Base-by-base conservation (phyloP, 495 filamentous ascomycete species). In the Gamarada debralockiae region DNA sequence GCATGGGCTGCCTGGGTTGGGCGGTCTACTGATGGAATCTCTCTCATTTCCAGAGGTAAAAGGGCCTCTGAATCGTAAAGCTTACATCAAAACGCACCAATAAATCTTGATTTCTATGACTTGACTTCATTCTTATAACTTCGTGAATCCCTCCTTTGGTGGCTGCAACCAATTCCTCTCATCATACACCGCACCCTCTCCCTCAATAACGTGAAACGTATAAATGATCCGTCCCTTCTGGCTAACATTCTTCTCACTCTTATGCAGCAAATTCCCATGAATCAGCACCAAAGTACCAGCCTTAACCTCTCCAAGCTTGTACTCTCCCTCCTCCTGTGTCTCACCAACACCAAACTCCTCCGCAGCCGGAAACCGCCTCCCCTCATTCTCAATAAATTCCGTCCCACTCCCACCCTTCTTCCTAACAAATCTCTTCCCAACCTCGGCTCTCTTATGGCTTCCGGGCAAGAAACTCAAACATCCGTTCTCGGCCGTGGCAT, bases 141-240 rank as follows among this genome's bases (percentile, higher is more conserved):
- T 63, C 13, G 60, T 63, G 45, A 97, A 95, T 0, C 89, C 92
- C 45, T 77, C 78, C 49, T 74, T 68, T 1, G 89, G 81, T 41
- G 90, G 90, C 73, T 96, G 92, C 64, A 98, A 61, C 93, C 93
- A 98, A 66, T 98, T 98, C 66, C 74, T 72, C 70, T 76, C 77
- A 71, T 97, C 95, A 68, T 96, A 98, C 34, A 70, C 70, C 10
- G 64, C 65, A 36, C 84, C 79, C 44, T 87, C 84, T 0, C 89
- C 89, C 68, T 97, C 93, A 64, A 97, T 97, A 36, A 96, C 79
- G 73, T 98, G 93, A 62, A 97, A 98, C 0, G 95, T 98, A 70
- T 98, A 98, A 21, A 96, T 96, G 66, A 90, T 95, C 62, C 93
- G 79, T 50, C 91, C 92, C 70, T 85, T 87, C 51, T 73, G 66